Evolutionary conservation across 495 filamentous ascomycete genomes (phyloP).

Genomic region (Neurospora tetraspora): DNA sequence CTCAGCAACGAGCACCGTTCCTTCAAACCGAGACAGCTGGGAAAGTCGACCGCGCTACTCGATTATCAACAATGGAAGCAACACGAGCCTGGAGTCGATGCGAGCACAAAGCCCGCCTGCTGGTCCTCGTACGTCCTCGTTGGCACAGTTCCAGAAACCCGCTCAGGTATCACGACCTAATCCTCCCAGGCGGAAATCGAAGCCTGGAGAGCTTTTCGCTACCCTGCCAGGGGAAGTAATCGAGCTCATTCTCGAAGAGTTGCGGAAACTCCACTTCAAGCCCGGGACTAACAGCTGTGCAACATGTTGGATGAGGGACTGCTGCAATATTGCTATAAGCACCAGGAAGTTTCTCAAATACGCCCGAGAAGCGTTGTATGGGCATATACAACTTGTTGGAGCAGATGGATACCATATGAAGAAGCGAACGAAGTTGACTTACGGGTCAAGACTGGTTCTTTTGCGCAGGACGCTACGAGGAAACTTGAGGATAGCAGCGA

Average conservation of each 20-base stretch:
- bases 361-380: constrained; percentile 58
- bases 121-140: not conserved
- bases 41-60: constrained; percentile 15
- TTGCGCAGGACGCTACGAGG: constrained; percentile 67
- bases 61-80: constrained; percentile 23
- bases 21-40: constrained; percentile 17
- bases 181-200: constrained; percentile 13
- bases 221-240: constrained; percentile 49
- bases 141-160: constrained; percentile 14
- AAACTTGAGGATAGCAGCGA: constrained; percentile 57
- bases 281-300: constrained; percentile 45
- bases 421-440: constrained; percentile 56
- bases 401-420: constrained; percentile 56
- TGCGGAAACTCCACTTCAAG: constrained; percentile 37
- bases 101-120: constrained; percentile 8
- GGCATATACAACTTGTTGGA: constrained; percentile 57
- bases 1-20: constrained; percentile 12
- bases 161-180: constrained; percentile 14
- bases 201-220: constrained; percentile 40
- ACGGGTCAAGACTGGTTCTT: constrained; percentile 60
- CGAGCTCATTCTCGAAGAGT: constrained; percentile 38
- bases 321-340: constrained; percentile 56
- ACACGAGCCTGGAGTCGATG: constrained; percentile 32
- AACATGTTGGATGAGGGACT: constrained; percentile 70
- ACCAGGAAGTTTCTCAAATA: constrained; percentile 59